A percentile compares a stretch with the other conserved stretches of the same genome.
Evolutionary conservation across 495 filamentous ascomycete species (phyloP).

Genomic region (Hamigera avellanea): DNA sequence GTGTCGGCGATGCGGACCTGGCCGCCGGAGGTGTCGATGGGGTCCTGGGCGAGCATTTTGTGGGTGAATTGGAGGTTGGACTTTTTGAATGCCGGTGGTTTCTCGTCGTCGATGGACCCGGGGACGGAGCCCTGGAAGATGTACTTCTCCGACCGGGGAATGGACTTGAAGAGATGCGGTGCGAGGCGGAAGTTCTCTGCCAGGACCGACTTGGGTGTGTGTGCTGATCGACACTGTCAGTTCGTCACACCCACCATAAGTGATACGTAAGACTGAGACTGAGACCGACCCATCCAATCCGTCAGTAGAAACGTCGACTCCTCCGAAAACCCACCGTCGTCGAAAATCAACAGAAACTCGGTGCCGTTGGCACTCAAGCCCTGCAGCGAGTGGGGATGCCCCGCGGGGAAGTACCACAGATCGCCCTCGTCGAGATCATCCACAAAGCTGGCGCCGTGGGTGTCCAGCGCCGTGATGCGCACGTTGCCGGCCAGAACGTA

Average conservation of each 20-base stretch:
- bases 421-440: slow-evolving; percentile 60
- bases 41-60: slow-evolving; percentile 46
- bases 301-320: slow-evolving; percentile 58
- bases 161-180: slow-evolving; percentile 44
- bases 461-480: slow-evolving; percentile 53
- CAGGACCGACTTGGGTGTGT: slow-evolving; percentile 51
- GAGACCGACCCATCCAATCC: slow-evolving; percentile 47
- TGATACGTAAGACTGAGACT: not conserved
- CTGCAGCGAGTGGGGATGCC: slow-evolving; percentile 59
- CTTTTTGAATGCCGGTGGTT: slow-evolving; percentile 37
- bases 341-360: slow-evolving; percentile 62
- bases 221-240: slow-evolving; percentile 30
- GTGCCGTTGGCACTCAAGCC: slow-evolving; percentile 53
- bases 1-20: slow-evolving; percentile 52
- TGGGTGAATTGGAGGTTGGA: slow-evolving; percentile 51
- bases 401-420: slow-evolving; percentile 66
- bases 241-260: too few species aligned
- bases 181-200: slow-evolving; percentile 53
- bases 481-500: slow-evolving; percentile 51
- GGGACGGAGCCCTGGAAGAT: slow-evolving; percentile 54
- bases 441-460: slow-evolving; percentile 56
- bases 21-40: slow-evolving; percentile 41
- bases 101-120: slow-evolving; percentile 35
- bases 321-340: slow-evolving; percentile 57
- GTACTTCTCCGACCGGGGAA: slow-evolving; percentile 52